Base-by-base conservation (phyloP, 306 rosid species). In the Dicorynia guianensis region DNA sequence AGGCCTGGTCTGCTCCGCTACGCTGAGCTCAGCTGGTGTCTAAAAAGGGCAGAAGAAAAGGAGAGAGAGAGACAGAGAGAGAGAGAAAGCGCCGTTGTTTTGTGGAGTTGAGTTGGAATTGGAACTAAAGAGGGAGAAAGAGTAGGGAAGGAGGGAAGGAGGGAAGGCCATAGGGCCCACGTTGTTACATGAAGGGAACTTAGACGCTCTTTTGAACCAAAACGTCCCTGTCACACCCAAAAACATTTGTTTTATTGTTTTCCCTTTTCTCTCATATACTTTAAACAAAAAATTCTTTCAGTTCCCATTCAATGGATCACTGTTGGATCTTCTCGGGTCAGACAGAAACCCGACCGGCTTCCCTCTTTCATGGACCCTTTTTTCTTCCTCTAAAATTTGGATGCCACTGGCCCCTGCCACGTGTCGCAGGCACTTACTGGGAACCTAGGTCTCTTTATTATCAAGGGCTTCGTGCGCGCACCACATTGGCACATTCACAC, bases 181-280 rank as follows among this genome's bases (percentile, higher is more conserved):
- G 3, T 63, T 72, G 54, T 66, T 82, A 96, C 94, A 90, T 96
- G 97, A 90, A 85, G 96, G 72, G 99, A 96, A 96, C 99, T 90
- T 96, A 59, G 99, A 96, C 99, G 87, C 97, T 57, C 86, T 90
- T 82, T 64, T 17, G 84, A 87, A 77, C 69, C 62, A 69, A 61
- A 82, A 85, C 84, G 92, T 91, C 97, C 75, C 43, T 77, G 83
- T 90, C 96, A 86, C 81, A 30, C 83, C 66, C 85, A 43, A 83
- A 76, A 68, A 49, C 38, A 77, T 88, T 92, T 82, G 76, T 80
- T 85, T 84, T 77, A 62, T 74, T 81, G 75, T 63, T 62, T 33
- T 19, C 69, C 10, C 40, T 53, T 55, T 57, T 18, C 17, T 34
- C 30, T 63, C 5, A 20, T 17, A 66, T 44, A 19, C 19, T 63